These are phyloP conservation scores for Zanthoxylum bungeanum DNA, from an alignment of 345 rosid genomes.

Conservation along the genomic window DNA sequence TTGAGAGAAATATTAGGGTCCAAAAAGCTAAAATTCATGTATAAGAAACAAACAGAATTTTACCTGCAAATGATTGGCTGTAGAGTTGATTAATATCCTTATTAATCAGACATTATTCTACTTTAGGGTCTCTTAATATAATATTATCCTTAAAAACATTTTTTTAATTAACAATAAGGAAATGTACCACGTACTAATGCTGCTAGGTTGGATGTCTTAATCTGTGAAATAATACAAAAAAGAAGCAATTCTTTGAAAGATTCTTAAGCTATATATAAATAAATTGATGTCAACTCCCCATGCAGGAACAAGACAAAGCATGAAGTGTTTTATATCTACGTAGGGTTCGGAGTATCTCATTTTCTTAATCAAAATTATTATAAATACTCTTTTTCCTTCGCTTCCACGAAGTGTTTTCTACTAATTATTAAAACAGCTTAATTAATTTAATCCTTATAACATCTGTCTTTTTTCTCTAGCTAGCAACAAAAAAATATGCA, in stretches of 20 bases:
- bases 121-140: background rate
- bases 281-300: constrained; percentile 40
- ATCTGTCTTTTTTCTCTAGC: constrained; percentile 9
- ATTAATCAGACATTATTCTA: constrained; percentile 29
- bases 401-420: constrained; percentile 25
- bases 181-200: background rate
- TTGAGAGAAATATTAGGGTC: constrained; percentile 10
- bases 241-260: constrained; percentile 32
- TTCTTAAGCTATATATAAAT: constrained; percentile 24
- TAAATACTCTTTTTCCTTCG: constrained; percentile 10
- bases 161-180: background rate
- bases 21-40: background rate
- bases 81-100: constrained; percentile 12
- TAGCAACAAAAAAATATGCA: constrained; percentile 17
- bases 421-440: background rate
- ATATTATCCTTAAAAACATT: background rate
- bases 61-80: constrained; percentile 5
- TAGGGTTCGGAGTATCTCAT: constrained; percentile 1
- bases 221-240: constrained; percentile 15
- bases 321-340: constrained; percentile 9
- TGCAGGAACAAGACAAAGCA: constrained; percentile 30
- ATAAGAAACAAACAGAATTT: constrained; percentile 16
- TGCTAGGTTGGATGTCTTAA: constrained; percentile 27
- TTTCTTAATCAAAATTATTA: background rate
- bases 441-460: constrained; percentile 18